Conservation (phyloP, 164 flowering plant genomes). For the Chimonanthus salicifolius region DNA sequence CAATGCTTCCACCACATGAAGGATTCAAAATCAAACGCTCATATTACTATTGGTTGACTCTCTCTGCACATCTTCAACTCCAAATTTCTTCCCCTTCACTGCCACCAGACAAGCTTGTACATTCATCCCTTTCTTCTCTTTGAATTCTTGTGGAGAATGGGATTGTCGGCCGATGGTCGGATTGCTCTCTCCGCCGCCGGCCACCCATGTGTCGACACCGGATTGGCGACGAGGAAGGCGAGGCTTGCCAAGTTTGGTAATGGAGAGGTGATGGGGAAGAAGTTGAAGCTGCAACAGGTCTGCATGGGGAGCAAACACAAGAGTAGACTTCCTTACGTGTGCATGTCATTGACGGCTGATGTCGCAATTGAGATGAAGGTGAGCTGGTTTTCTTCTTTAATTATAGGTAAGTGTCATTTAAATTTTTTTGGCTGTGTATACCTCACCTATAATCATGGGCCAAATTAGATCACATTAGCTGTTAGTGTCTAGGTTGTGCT, state of each 20-base stretch:
- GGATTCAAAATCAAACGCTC: constrained; percentile 14
- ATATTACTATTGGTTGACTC: not conserved
- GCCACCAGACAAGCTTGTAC: not conserved
- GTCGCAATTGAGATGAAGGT: constrained; percentile 53
- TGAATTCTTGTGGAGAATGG: constrained; percentile 22
- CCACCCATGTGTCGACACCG: constrained; percentile 22
- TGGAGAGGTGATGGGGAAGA: constrained; percentile 77
- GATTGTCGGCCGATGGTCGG: constrained; percentile 42
- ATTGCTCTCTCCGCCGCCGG: constrained; percentile 43
- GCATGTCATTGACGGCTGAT: constrained; percentile 48
- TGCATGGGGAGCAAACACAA: not conserved
- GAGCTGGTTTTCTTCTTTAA: not conserved
- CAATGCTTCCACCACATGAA: constrained; percentile 13
- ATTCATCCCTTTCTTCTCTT: constrained; percentile 13
- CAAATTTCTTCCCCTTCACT: not conserved
- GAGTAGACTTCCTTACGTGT: constrained; percentile 18
- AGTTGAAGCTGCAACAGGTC: constrained; percentile 23
- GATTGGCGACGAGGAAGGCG: constrained; percentile 27
- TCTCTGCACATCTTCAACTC: not conserved
- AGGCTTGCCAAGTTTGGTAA: constrained; percentile 37
- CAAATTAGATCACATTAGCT: too few relatives aligned
- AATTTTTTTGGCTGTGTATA: too few relatives aligned
- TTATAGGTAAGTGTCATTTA: too few relatives aligned
- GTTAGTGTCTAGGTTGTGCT: too few relatives aligned
- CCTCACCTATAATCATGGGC: too few relatives aligned